Percentiles rank a stretch among this genome's conserved stretches.
These are phyloP conservation scores for California macrophylla DNA, from an alignment of 441 rosid genomes.

Conservation along the genomic window DNA sequence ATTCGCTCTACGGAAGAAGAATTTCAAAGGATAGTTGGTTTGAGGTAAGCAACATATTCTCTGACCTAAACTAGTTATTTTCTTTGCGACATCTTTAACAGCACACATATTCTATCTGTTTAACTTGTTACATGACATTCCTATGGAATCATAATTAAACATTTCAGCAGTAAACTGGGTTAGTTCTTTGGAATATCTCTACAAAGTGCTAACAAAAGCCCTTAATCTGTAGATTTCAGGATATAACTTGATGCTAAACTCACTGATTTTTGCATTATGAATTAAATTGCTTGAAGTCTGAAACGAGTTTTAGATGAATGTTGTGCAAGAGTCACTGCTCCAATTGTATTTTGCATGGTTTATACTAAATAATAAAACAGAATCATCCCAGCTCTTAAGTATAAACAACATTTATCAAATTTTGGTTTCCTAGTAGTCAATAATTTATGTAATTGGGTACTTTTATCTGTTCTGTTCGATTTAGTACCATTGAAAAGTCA, in stretches of 20 bases:
- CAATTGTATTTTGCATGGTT: neutral
- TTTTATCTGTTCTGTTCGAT: constrained; percentile 3
- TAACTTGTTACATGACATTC: neutral
- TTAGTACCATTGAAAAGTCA: constrained; percentile 1
- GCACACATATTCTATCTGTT: neutral
- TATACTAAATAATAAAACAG: neutral
- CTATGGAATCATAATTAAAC: neutral
- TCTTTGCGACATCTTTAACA: neutral
- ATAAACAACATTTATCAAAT: neutral
- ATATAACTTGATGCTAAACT: neutral
- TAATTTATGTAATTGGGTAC: neutral
- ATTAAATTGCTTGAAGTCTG: neutral
- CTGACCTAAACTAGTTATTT: neutral
- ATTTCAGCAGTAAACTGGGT: neutral
- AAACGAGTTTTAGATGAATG: neutral
- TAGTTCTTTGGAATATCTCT: neutral
- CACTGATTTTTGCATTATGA: neutral
- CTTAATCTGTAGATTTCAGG: neutral
- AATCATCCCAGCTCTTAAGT: neutral
- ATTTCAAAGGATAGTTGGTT: constrained; percentile 78
- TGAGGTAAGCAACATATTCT: constrained; percentile 43
- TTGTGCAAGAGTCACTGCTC: neutral
- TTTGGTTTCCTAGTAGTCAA: neutral
- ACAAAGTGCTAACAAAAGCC: neutral
- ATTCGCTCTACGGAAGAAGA: constrained; percentile 95